Evolutionary conservation across 306 rosid genomes (phyloP), one percentile per base, ranked within the genome.

Genomic region (Rosa chinensis): DNA sequence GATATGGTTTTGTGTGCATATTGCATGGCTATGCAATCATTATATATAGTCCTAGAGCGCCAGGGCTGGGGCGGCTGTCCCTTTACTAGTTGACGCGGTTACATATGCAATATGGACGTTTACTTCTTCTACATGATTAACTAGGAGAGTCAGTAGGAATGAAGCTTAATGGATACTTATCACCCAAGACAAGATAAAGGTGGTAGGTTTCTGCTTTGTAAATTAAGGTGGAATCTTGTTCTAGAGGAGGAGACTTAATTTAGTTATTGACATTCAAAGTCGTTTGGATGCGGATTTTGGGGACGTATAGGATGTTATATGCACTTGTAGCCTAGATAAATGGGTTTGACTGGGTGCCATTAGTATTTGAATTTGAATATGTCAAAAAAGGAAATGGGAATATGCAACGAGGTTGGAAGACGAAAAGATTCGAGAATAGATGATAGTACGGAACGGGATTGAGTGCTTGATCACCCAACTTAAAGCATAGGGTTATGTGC

Each of bases 201-300:
- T 28, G 8, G 58, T 17, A 3, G 58, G 58, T 4, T 17, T 16
- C 8, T 5, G 58, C 21, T 18, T 11, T 10, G 53, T 12, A 13
- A 32, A 32, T 1, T 32, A 32, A 32, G 35, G 35, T 32, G 28
- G 13, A 58, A 10, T n/a, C 35, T 58, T 58, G 20, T 47, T 14
- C 18, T 14, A 14, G 6, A 32, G 37, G 37, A 32, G 37, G 37
- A 32, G 37, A 32, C 37, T 20, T n/a, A 20, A 56, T 28, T 10
- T 62, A 1, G 18, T 62, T 28, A 25, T 0, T 10, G 67, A 11
- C 18, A 6, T 32, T 28, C 42, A 32, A 13, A 63, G 69, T 63
- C 69, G 69, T 63, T 63, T 32, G 43, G 69, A 63, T 20, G 69
- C 69, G n/a, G n/a, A 13, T 12, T 63, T 63, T 63, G 69, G 69